Evolutionary conservation across 768 basidiomycete species (phyloP), one percentile per base, ranked within the genome.

Genomic region (Russula compacta): DNA sequence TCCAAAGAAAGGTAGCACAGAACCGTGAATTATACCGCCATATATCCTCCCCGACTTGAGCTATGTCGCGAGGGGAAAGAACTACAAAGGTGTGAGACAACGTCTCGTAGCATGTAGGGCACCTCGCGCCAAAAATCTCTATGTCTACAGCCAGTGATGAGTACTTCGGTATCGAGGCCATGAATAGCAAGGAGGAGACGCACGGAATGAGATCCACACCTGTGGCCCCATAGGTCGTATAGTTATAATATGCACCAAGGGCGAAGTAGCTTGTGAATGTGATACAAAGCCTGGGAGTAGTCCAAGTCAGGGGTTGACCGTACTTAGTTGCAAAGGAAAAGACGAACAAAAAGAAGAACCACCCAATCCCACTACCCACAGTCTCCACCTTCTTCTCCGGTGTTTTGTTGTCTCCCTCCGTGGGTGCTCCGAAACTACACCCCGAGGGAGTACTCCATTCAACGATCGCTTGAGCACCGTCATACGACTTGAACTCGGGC

Each of bases 71-170:
- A 83, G 53, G 86, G 84, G 43, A 88, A 80, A 47, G 79, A 79
- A 15, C 87, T 84, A 72, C 88, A 91, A 42, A 92, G 73, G 73
- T 92, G 89, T 21, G 84, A 81, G 54, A 86, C 70, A 24, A 93
- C 86, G 67, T 92, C 91, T 46, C 79, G 79, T 48, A 91, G 71
- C 83, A 93, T 87, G 66, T 89, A 91, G 4, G 91, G 91, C 3
- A 92, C 88, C 73, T 93, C 91, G 71, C 83, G 77, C 90, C 90
- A 92, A 72, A 93, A 93, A 69, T 92, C 89, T 52, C 90, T 87
- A 73, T 93, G 90, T 61, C 89, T 92, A 64, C 14, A 33, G 15
- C 38, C 7, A 14, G 63, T 51, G 44, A 46, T 44, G 56, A 57
- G 47, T 40, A 49, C 39, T 51, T 61, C 33, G 51, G 52, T 21